Conservation (phyloP, 1,139 yeast genomes). For the Pichia norvegensis region DNA sequence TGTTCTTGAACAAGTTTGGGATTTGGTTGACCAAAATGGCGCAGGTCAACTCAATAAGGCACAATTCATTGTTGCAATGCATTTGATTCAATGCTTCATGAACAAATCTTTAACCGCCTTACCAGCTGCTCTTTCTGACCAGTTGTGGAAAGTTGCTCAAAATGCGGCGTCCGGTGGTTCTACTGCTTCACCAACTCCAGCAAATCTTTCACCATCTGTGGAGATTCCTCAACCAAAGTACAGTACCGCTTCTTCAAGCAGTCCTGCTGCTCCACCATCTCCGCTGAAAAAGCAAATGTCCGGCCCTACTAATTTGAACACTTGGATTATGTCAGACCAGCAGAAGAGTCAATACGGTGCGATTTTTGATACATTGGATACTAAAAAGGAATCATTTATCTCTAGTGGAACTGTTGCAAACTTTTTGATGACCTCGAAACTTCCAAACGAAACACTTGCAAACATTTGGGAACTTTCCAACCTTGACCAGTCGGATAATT, state of each 20-base stretch:
- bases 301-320: conserved; percentile 43
- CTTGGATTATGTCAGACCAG: conserved; percentile 63
- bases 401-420: conserved; percentile 80
- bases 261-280: conserved; percentile 9
- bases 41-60: conserved; percentile 63
- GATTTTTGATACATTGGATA: conserved; percentile 72
- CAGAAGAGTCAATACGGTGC: conserved; percentile 74
- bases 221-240: conserved; percentile 12
- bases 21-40: conserved; percentile 68
- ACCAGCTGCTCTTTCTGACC: conserved; percentile 64
- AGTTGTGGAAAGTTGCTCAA: conserved; percentile 47
- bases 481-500: conserved; percentile 76
- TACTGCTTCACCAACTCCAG: conserved; percentile 4
- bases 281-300: conserved; percentile 18
- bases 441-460: conserved; percentile 80
- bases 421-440: conserved; percentile 79
- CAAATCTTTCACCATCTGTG: conserved; percentile 3
- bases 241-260: conserved; percentile 3
- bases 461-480: conserved; percentile 93
- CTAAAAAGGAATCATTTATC: conserved; percentile 51
- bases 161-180: conserved; percentile 7
- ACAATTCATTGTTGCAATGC: conserved; percentile 91
- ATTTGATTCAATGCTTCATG: conserved; percentile 74
- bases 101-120: conserved; percentile 42
- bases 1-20: conserved; percentile 82